phyloP scores from a whole-genome alignment of 2,329 filamentous ascomycete genomes.

The Penicillium griseofulvum region DNA sequence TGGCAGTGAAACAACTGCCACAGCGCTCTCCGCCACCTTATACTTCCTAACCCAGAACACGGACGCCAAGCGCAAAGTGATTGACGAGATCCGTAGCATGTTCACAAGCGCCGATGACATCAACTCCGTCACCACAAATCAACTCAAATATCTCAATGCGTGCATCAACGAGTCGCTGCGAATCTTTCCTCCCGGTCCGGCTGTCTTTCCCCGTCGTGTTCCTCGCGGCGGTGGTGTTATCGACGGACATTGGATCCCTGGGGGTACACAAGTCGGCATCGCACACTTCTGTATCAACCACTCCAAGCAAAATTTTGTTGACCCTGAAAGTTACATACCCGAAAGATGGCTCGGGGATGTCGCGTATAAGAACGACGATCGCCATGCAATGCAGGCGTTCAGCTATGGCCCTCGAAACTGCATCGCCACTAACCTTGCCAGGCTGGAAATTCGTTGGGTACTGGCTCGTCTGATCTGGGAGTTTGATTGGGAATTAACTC shows the following conservation, averaged over 20 bases:
- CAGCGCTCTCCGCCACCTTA: conserved; percentile 39
- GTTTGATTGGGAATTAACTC: too few species aligned
- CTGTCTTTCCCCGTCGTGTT: conserved; percentile 18
- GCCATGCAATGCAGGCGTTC: conserved; percentile 48
- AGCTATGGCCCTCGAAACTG: conserved; percentile 49
- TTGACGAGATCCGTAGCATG: conserved; percentile 37
- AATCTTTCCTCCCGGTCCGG: conserved; percentile 5
- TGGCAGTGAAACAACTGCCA: conserved; percentile 49
- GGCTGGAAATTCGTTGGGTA: too few species aligned
- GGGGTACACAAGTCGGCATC: conserved; percentile 3
- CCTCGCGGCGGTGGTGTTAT: conserved; percentile 8
- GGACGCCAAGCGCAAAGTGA: conserved; percentile 27
- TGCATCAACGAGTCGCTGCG: background rate
- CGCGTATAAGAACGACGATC: conserved; percentile 41
- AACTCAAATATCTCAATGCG: background rate
- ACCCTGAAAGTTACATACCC: conserved; percentile 11
- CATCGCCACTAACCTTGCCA: conserved; percentile 29
- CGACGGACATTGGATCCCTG: conserved; percentile 14
- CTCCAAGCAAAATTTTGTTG: conserved; percentile 11
- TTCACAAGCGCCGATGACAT: conserved; percentile 32
- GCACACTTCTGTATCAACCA: conserved; percentile 23
- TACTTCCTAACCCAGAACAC: conserved; percentile 42
- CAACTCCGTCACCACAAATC: background rate
- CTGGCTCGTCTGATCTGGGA: too few species aligned
- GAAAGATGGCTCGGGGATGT: conserved; percentile 9